Evolutionary conservation across 495 filamentous ascomycete genomes (phyloP), one percentile per base, ranked within the genome.

Genomic region (Aspergillus funiculosus): DNA sequence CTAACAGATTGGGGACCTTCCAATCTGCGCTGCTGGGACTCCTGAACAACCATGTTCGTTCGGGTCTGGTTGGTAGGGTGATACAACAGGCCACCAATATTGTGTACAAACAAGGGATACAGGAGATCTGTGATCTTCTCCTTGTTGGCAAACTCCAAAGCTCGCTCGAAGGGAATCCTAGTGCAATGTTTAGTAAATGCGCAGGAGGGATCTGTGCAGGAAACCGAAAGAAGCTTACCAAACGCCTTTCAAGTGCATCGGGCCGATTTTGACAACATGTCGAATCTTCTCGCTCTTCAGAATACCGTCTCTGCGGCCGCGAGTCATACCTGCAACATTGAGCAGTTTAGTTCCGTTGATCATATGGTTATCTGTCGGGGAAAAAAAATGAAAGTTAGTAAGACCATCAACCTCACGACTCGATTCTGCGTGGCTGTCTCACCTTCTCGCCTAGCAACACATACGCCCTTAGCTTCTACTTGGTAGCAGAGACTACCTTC

Each of bases 321-420:
- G 79, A 20, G 92, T 98, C 92, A 98, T 98, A 2, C 92, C 91
- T 14, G 92, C 92, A 14, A 98, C 92, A 51, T 98, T 98, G 36
- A 98, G 71, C 40, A 98, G 69, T 63, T 98, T 98, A 3, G 92
- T 98, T 6, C 92, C 92, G 56, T 98, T 98, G 66, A 98, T 95
- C 90, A 98, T 95, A 57, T 94, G 86, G 62, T 98, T 98, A 56
- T 98, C 92, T 95, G n/a, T n/a, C n/a, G n/a, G n/a, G n/a, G n/a
- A n/a, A n/a, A n/a, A n/a, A n/a, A n/a, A n/a, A 58, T n/a, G 13
- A 19, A 30, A n/a, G n/a, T 32, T 32, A 43, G 34, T 19, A 13
- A 24, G 10, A 14, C 18, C 4, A 11, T 20, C 2, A n/a, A 7
- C 17, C 10, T 6, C 6, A 19, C n/a, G n/a, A 24, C 26, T 5